Percentiles rank a stretch among this genome's conserved stretches.
phyloP scores from a whole-genome alignment of 1,284 basidiomycete species.

The Moesziomyces parantarcticus region DNA sequence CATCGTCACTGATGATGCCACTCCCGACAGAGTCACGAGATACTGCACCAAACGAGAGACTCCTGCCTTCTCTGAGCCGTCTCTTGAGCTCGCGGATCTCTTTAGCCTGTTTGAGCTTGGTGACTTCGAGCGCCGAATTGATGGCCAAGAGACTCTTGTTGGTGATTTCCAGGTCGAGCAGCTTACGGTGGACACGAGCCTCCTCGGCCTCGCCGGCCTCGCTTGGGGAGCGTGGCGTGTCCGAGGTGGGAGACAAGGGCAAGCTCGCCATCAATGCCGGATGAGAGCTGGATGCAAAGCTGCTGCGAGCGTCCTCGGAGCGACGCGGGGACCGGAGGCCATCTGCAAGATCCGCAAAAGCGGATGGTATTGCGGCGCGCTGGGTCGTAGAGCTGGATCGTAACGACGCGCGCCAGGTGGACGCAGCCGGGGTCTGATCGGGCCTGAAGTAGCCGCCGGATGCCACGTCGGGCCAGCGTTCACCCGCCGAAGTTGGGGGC shows the following conservation, averaged over 20 bases:
- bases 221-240: slow-evolving; percentile 29
- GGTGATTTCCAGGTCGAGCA: slow-evolving; percentile 70
- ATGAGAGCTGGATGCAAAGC: slow-evolving; percentile 20
- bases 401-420: slow-evolving; percentile 14
- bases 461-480: slow-evolving; percentile 2
- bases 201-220: slow-evolving; percentile 49
- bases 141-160: slow-evolving; percentile 69
- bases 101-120: slow-evolving; percentile 67
- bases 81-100: slow-evolving; percentile 68
- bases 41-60: slow-evolving; percentile 5
- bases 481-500: slow-evolving; percentile 7
- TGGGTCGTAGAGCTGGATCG: slow-evolving; percentile 11
- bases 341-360: slow-evolving; percentile 18
- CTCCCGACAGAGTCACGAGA: slow-evolving; percentile 12
- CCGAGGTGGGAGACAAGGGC: slow-evolving; percentile 31
- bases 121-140: slow-evolving; percentile 69
- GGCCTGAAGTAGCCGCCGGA: slow-evolving; percentile 1
- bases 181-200: slow-evolving; percentile 63
- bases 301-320: slow-evolving; percentile 9
- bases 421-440: slow-evolving; percentile 21
- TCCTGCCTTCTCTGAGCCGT: slow-evolving; percentile 41
- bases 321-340: slow-evolving; percentile 5
- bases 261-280: slow-evolving; percentile 9
- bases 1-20: slow-evolving; percentile 18
- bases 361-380: slow-evolving; percentile 14